Evolutionary conservation across 768 basidiomycete genomes (phyloP), one percentile per base, ranked within the genome.

Genomic region (Lyophyllum atratum): DNA sequence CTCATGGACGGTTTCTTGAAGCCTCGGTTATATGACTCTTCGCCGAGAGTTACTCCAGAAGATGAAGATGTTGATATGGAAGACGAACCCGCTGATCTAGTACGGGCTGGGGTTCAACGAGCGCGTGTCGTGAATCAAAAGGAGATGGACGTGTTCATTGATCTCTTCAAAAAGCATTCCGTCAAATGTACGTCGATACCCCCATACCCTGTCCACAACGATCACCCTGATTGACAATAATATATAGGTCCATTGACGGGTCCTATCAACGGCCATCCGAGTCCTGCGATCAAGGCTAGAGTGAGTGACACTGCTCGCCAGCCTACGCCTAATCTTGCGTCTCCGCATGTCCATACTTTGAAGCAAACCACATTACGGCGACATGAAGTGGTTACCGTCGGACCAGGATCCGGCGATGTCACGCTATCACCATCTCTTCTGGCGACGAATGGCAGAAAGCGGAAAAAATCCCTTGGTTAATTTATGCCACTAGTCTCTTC

Each of bases 111-210:
- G 56, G 53, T 45, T 39, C 56, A 54, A 15, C 56, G 59, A 37
- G 66, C 66, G 37, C 76, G 74, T 37, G 60, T 70, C 28, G 80
- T 88, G 4, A 73, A 75, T 40, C 71, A 77, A n/a, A 71, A 74
- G 12, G 86, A 93, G 68, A 80, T 93, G 65, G 69, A 76, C 7
- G 68, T 74, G 15, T 81, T 94, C 56, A 73, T 86, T 24, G 76
- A 79, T 31, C 71, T 94, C 24, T 95, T 95, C 78, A 83, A 74
- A 60, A 65, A 72, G 49, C 78, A 81, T 52, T 70, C 76, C 62
- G 39, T 76, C 67, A 67, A 72, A 70, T 76, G 82, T 83, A 61
- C 12, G 75, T 69, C 12, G 10, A 17, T 17, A 17, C 49, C 48
- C 31, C 45, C 46, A 24, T 22, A 7, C 26, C 28, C 1, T 26